Evolutionary conservation across 352 stramenopile species (phyloP).

Genomic region (Lagenidium sp.): DNA sequence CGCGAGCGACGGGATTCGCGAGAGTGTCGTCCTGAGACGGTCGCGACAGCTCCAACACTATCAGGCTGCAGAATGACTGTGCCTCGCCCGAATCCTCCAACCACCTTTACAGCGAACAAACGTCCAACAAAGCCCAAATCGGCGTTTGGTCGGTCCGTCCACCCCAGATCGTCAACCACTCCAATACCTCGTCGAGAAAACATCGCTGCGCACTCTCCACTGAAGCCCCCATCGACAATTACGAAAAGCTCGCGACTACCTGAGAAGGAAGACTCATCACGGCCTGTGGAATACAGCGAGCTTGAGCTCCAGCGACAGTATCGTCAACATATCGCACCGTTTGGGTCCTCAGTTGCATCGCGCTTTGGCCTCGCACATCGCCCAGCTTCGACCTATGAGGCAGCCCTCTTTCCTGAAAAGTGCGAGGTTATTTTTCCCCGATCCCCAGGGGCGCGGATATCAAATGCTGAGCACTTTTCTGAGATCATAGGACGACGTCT

Average conservation of each 20-base stretch:
- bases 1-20: not conserved
- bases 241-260: too few species aligned
- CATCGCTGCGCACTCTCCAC: not conserved
- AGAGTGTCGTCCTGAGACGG: too few species aligned
- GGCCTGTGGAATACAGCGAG: too few species aligned
- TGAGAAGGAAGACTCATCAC: too few species aligned
- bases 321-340: too few species aligned
- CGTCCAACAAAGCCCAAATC: conserved; percentile 5
- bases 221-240: not conserved
- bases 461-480: conserved; percentile 29
- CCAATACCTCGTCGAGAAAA: not conserved
- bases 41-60: too few species aligned
- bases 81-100: not conserved
- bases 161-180: not conserved
- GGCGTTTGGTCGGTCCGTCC: conserved; percentile 1
- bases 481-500: conserved; percentile 19
- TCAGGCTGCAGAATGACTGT: not conserved
- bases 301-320: too few species aligned
- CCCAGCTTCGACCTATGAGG: conserved; percentile 3
- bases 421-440: conserved; percentile 8
- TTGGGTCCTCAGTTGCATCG: conserved; percentile 21
- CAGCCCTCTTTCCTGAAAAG: conserved; percentile 18
- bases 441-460: too few species aligned
- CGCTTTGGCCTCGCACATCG: conserved; percentile 13
- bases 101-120: not conserved